A percentile compares a stretch with the other conserved stretches of the same genome.
These are phyloP conservation scores for Pleurotus eryngii DNA, from an alignment of 768 basidiomycete species.

Conservation along the genomic window DNA sequence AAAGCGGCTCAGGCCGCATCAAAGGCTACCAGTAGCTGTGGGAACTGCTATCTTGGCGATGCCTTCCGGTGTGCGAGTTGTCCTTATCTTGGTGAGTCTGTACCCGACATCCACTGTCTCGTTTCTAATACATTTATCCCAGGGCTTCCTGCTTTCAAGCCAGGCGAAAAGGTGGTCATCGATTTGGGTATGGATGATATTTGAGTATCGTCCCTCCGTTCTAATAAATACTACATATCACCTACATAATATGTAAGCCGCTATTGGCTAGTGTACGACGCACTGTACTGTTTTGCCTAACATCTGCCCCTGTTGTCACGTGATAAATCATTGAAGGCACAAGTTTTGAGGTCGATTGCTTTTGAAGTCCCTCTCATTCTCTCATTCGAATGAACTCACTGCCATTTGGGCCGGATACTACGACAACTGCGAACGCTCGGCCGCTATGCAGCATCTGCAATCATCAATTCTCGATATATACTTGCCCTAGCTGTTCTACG, in stretches of 20 bases:
- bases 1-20: slow-evolving; percentile 68
- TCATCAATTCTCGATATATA: slow-evolving; percentile 55
- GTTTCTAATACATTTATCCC: slow-evolving; percentile 11
- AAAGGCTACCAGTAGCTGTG: slow-evolving; percentile 95
- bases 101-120: slow-evolving; percentile 4
- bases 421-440: slow-evolving; percentile 16
- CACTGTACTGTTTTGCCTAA: background rate
- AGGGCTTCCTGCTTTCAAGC: slow-evolving; percentile 98
- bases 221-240: background rate
- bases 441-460: slow-evolving; percentile 50
- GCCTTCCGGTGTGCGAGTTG: slow-evolving; percentile 96
- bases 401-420: no score
- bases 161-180: slow-evolving; percentile 96
- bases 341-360: no score
- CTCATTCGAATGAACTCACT: no score
- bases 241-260: background rate
- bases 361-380: no score
- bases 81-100: slow-evolving; percentile 87
- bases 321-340: no score
- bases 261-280: slow-evolving; percentile 1
- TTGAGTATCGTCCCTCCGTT: slow-evolving; percentile 23
- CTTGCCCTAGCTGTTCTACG: slow-evolving; percentile 72
- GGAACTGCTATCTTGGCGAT: slow-evolving; percentile 96
- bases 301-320: no score
- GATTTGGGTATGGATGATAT: slow-evolving; percentile 88